phyloP scores from a whole-genome alignment of 495 filamentous ascomycete species.

The Hypoxylon cercidicola region DNA sequence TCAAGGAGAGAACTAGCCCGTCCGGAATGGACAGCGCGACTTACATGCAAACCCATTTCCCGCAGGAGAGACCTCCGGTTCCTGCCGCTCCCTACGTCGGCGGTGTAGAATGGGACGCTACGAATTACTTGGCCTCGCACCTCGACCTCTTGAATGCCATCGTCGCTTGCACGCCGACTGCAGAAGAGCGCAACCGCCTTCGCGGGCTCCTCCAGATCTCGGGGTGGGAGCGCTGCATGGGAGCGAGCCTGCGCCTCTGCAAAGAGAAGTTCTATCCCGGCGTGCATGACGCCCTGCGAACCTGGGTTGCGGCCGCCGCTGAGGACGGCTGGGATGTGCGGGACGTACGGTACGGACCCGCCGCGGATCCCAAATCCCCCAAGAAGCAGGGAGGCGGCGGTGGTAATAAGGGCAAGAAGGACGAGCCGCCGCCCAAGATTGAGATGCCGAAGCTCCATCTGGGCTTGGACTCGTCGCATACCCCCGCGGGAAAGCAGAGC shows the following conservation, averaged over 20 bases:
- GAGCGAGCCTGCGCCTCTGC: constrained; percentile 83
- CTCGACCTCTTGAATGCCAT: constrained; percentile 93
- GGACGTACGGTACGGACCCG: constrained; percentile 78
- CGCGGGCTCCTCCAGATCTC: constrained; percentile 80
- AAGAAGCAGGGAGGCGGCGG: constrained; percentile 51
- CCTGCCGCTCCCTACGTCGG: constrained; percentile 97
- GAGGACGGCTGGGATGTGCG: constrained; percentile 89
- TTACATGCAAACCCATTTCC: constrained; percentile 82
- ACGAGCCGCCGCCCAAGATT: constrained; percentile 60
- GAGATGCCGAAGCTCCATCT: constrained; percentile 66
- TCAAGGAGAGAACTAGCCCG: constrained; percentile 29
- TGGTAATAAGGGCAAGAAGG: constrained; percentile 48
- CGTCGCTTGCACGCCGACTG: constrained; percentile 81
- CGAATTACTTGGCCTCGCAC: constrained; percentile 92
- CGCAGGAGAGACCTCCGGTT: constrained; percentile 85
- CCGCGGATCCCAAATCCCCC: constrained; percentile 59
- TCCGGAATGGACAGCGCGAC: constrained; percentile 45
- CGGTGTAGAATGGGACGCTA: constrained; percentile 98
- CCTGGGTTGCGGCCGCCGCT: constrained; percentile 86
- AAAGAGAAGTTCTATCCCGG: constrained; percentile 97
- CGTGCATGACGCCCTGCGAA: constrained; percentile 87
- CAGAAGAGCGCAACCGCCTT: constrained; percentile 78
- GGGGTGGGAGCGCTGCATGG: constrained; percentile 93
- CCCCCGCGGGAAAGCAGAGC: constrained; percentile 33
- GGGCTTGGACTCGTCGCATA: constrained; percentile 39